Evolutionary conservation across 2,329 filamentous ascomycete genomes (phyloP).

Genomic region (Verticillium tricorpus): DNA sequence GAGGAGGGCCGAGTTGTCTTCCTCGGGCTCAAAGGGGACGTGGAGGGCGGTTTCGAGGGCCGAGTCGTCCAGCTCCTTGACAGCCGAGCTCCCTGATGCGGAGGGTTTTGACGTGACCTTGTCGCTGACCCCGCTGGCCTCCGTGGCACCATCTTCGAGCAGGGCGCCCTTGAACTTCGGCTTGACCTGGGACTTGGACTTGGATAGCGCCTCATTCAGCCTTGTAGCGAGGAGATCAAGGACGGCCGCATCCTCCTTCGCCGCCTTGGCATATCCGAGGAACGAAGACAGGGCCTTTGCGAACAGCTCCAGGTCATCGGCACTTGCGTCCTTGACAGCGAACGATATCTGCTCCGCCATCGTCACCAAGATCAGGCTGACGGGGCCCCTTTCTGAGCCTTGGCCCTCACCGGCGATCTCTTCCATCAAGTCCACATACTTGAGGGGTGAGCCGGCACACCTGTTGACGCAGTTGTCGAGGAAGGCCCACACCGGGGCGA

Average conservation of each 20-base stretch:
- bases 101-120: neutral
- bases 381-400: slow-evolving; percentile 16
- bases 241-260: slow-evolving; percentile 35
- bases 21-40: slow-evolving; percentile 37
- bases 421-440: slow-evolving; percentile 71
- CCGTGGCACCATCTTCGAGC: neutral
- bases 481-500: slow-evolving; percentile 58
- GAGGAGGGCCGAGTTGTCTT: slow-evolving; percentile 48
- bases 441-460: slow-evolving; percentile 71
- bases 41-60: slow-evolving; percentile 50
- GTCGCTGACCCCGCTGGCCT: neutral
- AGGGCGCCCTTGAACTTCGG: slow-evolving; percentile 1
- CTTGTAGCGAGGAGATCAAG: slow-evolving; percentile 23
- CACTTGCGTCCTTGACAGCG: slow-evolving; percentile 45
- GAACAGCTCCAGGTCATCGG: slow-evolving; percentile 39
- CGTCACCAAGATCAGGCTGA: slow-evolving; percentile 64
- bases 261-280: slow-evolving; percentile 48
- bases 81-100: neutral
- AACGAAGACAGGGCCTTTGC: slow-evolving; percentile 55
- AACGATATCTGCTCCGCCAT: slow-evolving; percentile 78
- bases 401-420: slow-evolving; percentile 37
- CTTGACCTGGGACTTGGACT: slow-evolving; percentile 5
- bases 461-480: slow-evolving; percentile 79
- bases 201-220: slow-evolving; percentile 24
- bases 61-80: slow-evolving; percentile 25